These are phyloP conservation scores for Moesziomyces antarcticus DNA, from an alignment of 1,284 basidiomycete species.

Conservation along the genomic window DNA sequence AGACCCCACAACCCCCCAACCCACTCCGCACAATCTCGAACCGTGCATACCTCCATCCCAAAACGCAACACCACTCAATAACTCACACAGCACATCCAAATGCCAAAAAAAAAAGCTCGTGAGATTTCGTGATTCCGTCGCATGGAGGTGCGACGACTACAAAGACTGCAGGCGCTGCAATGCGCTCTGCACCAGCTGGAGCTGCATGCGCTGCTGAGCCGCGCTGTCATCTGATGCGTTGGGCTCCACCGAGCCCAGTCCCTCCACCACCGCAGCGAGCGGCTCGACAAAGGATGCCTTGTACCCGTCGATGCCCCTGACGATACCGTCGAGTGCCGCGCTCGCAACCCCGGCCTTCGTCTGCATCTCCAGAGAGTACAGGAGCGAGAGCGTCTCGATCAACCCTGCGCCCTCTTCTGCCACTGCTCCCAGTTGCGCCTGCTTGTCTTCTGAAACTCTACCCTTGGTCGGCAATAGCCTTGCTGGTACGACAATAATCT, in stretches of 20 bases:
- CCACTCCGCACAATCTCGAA: no score
- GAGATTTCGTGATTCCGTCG: not conserved
- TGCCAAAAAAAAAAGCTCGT: not conserved
- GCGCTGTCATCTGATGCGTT: not conserved
- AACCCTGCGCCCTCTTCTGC: constrained; percentile 19
- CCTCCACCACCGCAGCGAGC: constrained; percentile 5
- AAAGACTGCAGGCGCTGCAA: constrained; percentile 4
- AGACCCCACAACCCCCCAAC: no score
- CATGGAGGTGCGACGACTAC: no score
- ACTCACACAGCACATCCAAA: no score
- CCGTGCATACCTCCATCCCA: no score
- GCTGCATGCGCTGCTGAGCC: constrained; percentile 1
- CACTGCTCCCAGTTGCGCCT: not conserved
- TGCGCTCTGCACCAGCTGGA: constrained; percentile 10
- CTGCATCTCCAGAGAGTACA: constrained; percentile 28
- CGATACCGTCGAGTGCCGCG: not conserved
- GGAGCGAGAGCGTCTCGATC: constrained; percentile 25
- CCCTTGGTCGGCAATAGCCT: not conserved
- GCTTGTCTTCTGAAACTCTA: not conserved
- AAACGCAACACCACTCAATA: no score
- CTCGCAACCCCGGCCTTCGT: not conserved
- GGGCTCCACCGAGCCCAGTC: not conserved
- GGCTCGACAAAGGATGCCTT: constrained; percentile 8
- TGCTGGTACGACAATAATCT: constrained; percentile 6
- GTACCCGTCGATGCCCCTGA: not conserved